Conservation (phyloP, 2,329 filamentous ascomycete genomes). For the Fusarium acutatum region DNA sequence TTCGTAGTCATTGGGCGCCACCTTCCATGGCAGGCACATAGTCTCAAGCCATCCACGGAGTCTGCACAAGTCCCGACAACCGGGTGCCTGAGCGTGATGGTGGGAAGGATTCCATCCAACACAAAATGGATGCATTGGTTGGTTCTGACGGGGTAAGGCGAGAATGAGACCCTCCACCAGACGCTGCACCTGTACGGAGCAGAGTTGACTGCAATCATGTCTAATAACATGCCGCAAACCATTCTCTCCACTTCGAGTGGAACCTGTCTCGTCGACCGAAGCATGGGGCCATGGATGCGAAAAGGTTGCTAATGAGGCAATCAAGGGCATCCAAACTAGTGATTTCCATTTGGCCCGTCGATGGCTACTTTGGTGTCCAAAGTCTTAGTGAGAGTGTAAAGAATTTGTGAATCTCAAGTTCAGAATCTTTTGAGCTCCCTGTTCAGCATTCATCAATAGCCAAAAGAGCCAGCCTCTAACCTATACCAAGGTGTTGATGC, state of each 20-base stretch:
- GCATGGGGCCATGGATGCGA: conserved; percentile 37
- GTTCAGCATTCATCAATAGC: background rate
- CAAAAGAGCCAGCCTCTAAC: background rate
- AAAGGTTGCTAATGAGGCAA: conserved; percentile 23
- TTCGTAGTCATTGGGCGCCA: conserved; percentile 12
- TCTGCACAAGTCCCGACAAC: conserved; percentile 26
- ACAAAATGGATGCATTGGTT: conserved; percentile 18
- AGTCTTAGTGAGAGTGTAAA: conserved; percentile 8
- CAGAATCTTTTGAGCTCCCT: background rate
- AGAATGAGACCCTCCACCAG: conserved; percentile 34
- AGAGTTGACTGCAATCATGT: conserved; percentile 34
- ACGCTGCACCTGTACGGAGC: conserved; percentile 31
- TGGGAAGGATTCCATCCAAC: conserved; percentile 28
- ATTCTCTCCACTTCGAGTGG: conserved; percentile 42
- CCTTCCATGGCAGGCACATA: conserved; percentile 1
- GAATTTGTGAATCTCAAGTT: background rate
- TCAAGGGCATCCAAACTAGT: conserved; percentile 22
- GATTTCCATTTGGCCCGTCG: conserved; percentile 17
- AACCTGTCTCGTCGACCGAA: conserved; percentile 36
- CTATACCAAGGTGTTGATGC: background rate
- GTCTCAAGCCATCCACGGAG: conserved; percentile 16
- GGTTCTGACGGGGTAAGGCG: conserved; percentile 27
- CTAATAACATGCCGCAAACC: conserved; percentile 34
- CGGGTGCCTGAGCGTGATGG: conserved; percentile 30
- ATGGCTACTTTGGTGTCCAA: conserved; percentile 1